Conservation (phyloP, 2,329 filamentous ascomycete genomes). For the Colletotrichum tropicale region DNA sequence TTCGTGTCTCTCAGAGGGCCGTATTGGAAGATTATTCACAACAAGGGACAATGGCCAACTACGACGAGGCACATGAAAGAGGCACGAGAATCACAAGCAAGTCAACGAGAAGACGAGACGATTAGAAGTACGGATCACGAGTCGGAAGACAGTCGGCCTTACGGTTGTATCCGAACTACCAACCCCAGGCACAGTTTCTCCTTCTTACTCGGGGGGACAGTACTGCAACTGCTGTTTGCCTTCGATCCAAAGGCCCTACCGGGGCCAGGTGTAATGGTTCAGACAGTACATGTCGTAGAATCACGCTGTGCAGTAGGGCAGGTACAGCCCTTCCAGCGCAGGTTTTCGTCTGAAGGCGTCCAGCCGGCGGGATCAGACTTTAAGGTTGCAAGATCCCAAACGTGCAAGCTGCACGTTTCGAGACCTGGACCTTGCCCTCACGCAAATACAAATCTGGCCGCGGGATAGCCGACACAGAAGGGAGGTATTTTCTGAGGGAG, state of each 20-base stretch:
- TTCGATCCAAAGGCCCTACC: not conserved
- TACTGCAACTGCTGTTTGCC: not conserved
- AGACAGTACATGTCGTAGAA: not conserved
- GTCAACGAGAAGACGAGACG: not conserved
- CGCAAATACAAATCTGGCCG: not conserved
- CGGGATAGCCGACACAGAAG: not conserved
- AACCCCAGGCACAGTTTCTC: not conserved
- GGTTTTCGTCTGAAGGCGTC: not conserved
- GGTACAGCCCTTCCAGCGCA: not conserved
- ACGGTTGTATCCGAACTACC: not conserved
- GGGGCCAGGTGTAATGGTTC: not conserved
- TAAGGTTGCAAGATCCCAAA: conserved; percentile 11
- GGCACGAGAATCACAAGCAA: not conserved
- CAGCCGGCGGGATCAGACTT: not conserved
- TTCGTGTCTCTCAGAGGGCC: not conserved
- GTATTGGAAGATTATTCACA: not conserved
- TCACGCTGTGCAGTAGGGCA: not conserved
- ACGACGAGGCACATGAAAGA: not conserved
- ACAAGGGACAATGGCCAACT: not conserved
- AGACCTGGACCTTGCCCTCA: not conserved
- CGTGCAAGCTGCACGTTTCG: conserved; percentile 7
- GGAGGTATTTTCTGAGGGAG: not conserved
- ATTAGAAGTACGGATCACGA: not conserved
- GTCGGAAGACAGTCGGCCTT: not conserved
- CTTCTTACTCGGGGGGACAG: not conserved